Percentiles rank a stretch among this genome's conserved stretches.
Evolutionary conservation across 352 stramenopile species (phyloP).

Genomic region (Phytophthora macrochlamydospora): DNA sequence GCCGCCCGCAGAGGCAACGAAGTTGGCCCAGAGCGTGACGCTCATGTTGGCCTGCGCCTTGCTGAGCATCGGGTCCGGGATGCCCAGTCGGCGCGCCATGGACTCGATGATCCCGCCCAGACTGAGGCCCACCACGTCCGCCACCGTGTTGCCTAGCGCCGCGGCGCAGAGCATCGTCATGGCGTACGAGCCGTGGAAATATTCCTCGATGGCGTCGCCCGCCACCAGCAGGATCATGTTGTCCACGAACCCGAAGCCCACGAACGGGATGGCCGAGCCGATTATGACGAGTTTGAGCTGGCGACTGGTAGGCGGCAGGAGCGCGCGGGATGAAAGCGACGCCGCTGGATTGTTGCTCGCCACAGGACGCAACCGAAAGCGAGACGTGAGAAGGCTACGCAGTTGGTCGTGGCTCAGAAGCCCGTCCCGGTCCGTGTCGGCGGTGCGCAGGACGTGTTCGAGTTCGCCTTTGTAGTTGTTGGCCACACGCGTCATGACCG

Average conservation of each 20-base stretch:
- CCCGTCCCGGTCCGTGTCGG: slow-evolving; percentile 73
- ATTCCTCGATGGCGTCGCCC: slow-evolving; percentile 95
- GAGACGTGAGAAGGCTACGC: slow-evolving; percentile 63
- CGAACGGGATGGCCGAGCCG: slow-evolving; percentile 77
- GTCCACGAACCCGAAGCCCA: slow-evolving; percentile 86
- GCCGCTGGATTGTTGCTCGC: slow-evolving; percentile 44
- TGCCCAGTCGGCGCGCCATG: slow-evolving; percentile 67
- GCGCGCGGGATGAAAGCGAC: slow-evolving; percentile 27
- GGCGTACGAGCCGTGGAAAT: slow-evolving; percentile 93
- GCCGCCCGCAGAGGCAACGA: slow-evolving; percentile 77
- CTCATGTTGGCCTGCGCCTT: slow-evolving; percentile 79
- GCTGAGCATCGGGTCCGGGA: slow-evolving; percentile 76
- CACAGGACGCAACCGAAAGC: slow-evolving; percentile 65
- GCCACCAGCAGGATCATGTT: slow-evolving; percentile 89
- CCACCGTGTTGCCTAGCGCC: slow-evolving; percentile 95
- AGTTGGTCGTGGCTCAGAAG: slow-evolving; percentile 73
- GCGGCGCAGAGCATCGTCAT: slow-evolving; percentile 96
- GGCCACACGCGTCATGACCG: slow-evolving; percentile 55
- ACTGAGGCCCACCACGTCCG: slow-evolving; percentile 93
- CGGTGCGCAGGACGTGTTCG: slow-evolving; percentile 67
- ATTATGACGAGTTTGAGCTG: slow-evolving; percentile 84
- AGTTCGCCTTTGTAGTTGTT: slow-evolving; percentile 65
- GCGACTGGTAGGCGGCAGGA: slow-evolving; percentile 50
- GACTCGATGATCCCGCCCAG: slow-evolving; percentile 92
- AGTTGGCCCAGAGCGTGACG: slow-evolving; percentile 77